Evolutionary conservation across 1,284 basidiomycete genomes (phyloP).

Genomic region (Coriolopsis trogii): DNA sequence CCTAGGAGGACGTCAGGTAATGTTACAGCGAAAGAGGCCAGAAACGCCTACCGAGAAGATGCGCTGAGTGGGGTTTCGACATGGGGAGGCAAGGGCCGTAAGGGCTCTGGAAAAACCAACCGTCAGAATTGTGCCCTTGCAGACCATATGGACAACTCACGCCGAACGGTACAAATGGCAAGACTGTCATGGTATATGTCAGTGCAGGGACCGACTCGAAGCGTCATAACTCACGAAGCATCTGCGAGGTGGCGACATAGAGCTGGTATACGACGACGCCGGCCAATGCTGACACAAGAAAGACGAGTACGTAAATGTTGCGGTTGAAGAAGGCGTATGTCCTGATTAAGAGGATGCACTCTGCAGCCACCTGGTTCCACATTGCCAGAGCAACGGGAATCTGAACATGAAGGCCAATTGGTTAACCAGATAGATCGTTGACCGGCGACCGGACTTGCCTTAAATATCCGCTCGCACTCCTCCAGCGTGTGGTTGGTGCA

Average conservation of each 20-base stretch:
- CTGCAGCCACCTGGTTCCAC: slow-evolving; percentile 84
- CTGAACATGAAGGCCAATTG: slow-evolving; percentile 37
- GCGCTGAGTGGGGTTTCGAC: slow-evolving; percentile 77
- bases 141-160: slow-evolving; percentile 20
- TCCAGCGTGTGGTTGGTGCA: slow-evolving; percentile 63
- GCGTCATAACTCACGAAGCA: slow-evolving; percentile 57
- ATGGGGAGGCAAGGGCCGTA: slow-evolving; percentile 76
- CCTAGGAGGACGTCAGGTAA: slow-evolving; percentile 43
- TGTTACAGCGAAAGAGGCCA: too few relatives aligned
- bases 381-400: slow-evolving; percentile 77
- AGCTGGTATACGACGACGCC: slow-evolving; percentile 79
- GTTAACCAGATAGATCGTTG: slow-evolving; percentile 1
- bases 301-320: slow-evolving; percentile 63
- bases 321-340: slow-evolving; percentile 85
- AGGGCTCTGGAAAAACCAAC: too few relatives aligned
- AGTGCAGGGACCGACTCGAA: too few relatives aligned
- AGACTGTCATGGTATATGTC: slow-evolving; percentile 44
- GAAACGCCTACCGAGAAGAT: slow-evolving; percentile 69
- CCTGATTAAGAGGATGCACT: slow-evolving; percentile 77
- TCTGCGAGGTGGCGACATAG: slow-evolving; percentile 74
- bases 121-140: too few relatives aligned
- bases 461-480: slow-evolving; percentile 68
- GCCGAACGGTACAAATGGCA: slow-evolving; percentile 58
- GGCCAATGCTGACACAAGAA: slow-evolving; percentile 61
- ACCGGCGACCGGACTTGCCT: slow-evolving; percentile 39